Base-by-base conservation (phyloP, 2,329 filamentous ascomycete genomes). In the Trichothecium roseum region DNA sequence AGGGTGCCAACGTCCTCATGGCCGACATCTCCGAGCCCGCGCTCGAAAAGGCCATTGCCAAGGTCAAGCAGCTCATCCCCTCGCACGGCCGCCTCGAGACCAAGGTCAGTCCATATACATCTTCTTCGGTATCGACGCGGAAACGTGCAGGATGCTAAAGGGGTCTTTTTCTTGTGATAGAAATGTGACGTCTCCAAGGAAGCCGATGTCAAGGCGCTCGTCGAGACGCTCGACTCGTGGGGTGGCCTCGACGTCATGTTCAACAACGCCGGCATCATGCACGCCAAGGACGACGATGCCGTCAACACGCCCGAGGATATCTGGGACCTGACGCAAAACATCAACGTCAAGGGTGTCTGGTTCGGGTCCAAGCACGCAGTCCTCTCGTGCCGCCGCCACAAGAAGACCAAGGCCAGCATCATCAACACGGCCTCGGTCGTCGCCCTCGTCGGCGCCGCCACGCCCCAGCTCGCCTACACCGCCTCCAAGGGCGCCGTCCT, bases 321-420 rank as follows among this genome's bases (percentile, higher is more conserved):
- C 66, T 95, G 88, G 88, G 86, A 95, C 52, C 65, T 94, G 46
- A 95, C 88, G 4, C 86, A 94, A 42, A 79, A 77, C 56, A 93
- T 94, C 68, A 95, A 95, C 60, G 88, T 94, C 59, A 95, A 95
- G 74, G 88, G 88, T 30, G 88, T 95, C n/a, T 94, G 88, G 88
- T 95, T 77, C 57, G 88, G 88, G 41, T 81, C 78, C 72, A 95
- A 94, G 71, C 85, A 94, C 58, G 86, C 88, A 6, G 79, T 95
- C 18, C 68, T 89, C 34, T 75, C 84, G 30, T 70, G 95, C 49
- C 81, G 87, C 45, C 78, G 77, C 49, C 70, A 93, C 68, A 72
- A 74, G 37, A 95, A 95, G 76, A 74, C 67, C 30, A 75, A 72
- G 48, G 84, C 76, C 35, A 86, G 80, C 59, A 78, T 95, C 60